phyloP scores from a whole-genome alignment of 2,329 filamentous ascomycete species.

The Colletotrichum aenigma region DNA sequence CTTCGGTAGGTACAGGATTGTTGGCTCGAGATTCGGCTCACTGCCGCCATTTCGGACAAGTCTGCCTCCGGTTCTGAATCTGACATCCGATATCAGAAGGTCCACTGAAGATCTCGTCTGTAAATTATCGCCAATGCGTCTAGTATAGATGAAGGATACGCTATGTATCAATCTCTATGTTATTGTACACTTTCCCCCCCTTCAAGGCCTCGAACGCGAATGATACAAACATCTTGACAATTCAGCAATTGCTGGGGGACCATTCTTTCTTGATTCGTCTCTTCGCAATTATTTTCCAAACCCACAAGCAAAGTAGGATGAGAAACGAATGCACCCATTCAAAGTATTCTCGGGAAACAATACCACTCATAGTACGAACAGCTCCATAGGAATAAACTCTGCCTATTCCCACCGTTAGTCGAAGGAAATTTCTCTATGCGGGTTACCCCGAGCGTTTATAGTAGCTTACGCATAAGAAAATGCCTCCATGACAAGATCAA shows the following conservation, averaged over 20 bases:
- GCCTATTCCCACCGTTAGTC: background rate
- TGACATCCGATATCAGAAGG: background rate
- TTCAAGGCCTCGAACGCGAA: background rate
- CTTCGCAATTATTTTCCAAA: fast-evolving
- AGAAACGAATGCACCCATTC: background rate
- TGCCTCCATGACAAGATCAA: background rate
- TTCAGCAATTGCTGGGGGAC: background rate
- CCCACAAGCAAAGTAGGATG: background rate
- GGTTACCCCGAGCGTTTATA: background rate
- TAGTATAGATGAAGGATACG: background rate
- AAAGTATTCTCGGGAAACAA: background rate
- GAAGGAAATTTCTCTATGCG: background rate
- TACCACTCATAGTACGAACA: background rate
- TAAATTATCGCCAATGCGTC: background rate
- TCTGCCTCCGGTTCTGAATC: background rate
- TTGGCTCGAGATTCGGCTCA: background rate
- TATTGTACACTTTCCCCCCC: background rate
- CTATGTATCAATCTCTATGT: background rate
- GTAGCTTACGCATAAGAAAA: background rate
- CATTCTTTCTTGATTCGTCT: background rate
- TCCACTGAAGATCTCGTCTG: background rate
- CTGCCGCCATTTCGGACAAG: background rate
- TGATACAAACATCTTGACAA: background rate
- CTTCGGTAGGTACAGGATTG: background rate
- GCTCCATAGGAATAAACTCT: background rate